phyloP scores from a whole-genome alignment of 2,329 filamentous ascomycete species.

The Penicillium sp. region DNA sequence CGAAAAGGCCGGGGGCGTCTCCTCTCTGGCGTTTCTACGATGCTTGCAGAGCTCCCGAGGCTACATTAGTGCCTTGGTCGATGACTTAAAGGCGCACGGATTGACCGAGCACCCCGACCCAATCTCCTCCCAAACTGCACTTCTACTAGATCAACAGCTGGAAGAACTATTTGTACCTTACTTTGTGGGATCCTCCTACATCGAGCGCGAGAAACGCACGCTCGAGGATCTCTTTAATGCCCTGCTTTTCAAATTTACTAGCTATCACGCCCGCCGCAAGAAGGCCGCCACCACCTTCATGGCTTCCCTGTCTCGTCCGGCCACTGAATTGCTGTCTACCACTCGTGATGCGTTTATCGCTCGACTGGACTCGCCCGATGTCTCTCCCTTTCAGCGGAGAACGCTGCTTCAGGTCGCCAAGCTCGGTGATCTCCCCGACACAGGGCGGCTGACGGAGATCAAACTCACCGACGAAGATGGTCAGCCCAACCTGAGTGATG shows the following conservation, averaged over 20 bases:
- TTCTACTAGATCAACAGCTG: conserved; percentile 65
- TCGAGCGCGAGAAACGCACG: conserved; percentile 64
- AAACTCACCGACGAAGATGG: conserved; percentile 91
- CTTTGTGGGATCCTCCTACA: conserved; percentile 64
- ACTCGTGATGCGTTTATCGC: conserved; percentile 91
- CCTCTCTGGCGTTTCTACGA: conserved; percentile 85
- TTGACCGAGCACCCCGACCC: conserved; percentile 93
- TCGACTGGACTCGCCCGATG: conserved; percentile 81
- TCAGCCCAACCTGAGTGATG: conserved; percentile 73
- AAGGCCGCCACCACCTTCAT: conserved; percentile 91
- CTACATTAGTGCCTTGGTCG: conserved; percentile 83
- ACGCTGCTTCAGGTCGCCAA: conserved; percentile 90
- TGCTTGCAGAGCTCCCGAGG: conserved; percentile 86
- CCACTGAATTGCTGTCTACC: conserved; percentile 81
- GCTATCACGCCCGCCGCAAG: conserved; percentile 79
- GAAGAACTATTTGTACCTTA: conserved; percentile 68
- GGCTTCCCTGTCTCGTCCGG: conserved; percentile 84
- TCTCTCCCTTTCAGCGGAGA: conserved; percentile 81
- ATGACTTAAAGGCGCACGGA: conserved; percentile 91
- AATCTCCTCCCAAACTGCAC: conserved; percentile 79
- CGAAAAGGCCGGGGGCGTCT: conserved; percentile 89
- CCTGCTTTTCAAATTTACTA: conserved; percentile 90
- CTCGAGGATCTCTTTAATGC: conserved; percentile 85
- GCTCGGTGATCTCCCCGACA: conserved; percentile 66
- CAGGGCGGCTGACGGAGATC: conserved; percentile 73